These are phyloP conservation scores for Exophiala sp. DNA, from an alignment of 2,329 filamentous ascomycete species.

Conservation along the genomic window DNA sequence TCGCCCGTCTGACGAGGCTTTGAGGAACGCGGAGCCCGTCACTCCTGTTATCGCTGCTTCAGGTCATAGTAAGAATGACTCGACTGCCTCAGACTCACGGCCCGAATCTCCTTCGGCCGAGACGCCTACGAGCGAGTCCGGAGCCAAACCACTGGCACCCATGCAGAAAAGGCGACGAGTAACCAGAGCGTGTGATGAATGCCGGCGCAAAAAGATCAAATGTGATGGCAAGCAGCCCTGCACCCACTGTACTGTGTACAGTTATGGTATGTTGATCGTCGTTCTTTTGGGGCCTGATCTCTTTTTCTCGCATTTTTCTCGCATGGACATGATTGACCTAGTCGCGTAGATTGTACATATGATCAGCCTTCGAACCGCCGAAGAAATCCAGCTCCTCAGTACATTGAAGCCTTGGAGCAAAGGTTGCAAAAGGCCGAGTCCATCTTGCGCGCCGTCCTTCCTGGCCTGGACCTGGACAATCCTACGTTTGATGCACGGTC, in stretches of 20 bases:
- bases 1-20: conserved; percentile 12
- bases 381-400: conserved; percentile 84
- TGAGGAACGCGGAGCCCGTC: neutral
- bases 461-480: conserved; percentile 78
- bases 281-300: no score
- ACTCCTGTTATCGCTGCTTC: conserved; percentile 1
- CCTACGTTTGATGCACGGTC: conserved; percentile 72
- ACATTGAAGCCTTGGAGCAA: conserved; percentile 81
- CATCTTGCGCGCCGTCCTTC: conserved; percentile 70
- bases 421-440: conserved; percentile 77
- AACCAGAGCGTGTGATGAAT: conserved; percentile 75
- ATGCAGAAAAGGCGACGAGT: conserved; percentile 72
- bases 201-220: conserved; percentile 79
- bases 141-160: conserved; percentile 41
- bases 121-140: conserved; percentile 14
- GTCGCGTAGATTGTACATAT: conserved; percentile 73
- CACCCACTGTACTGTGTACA: conserved; percentile 96
- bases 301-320: no score
- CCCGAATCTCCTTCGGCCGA: conserved; percentile 19
- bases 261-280: conserved; percentile 83
- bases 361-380: conserved; percentile 89
- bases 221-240: conserved; percentile 66
- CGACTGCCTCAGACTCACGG: conserved; percentile 10
- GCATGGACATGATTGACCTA: conserved; percentile 5
- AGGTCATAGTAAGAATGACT: conserved; percentile 5